Evolutionary conservation across 495 filamentous ascomycete species (phyloP), one percentile per base, ranked within the genome.

Genomic region (Terfezia claveryi): DNA sequence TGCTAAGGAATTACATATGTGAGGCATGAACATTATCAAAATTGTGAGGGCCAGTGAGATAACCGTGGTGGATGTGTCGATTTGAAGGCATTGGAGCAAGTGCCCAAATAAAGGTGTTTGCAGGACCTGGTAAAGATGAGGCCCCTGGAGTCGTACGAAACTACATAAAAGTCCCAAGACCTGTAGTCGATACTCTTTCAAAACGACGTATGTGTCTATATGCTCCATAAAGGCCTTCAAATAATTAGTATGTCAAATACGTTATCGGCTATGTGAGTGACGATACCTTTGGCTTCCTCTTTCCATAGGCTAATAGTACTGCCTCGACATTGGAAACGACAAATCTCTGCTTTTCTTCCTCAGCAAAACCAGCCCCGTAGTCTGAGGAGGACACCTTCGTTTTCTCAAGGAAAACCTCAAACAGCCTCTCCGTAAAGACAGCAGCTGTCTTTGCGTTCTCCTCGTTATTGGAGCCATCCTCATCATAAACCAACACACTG

Each of bases 21-120:
- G 80, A 11, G 82, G 82, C 53, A 87, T 68, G 50, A 86, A 77
- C 82, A 86, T 85, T 58, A 80, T 78, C 56, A 87, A 61, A 6
- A 75, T 70, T 10, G 79, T 77, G 53, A 87, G 65, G 9, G 82
- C 80, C 36, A 82, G 66, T 12, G 78, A 77, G 10, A 86, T 72
- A 9, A 80, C 76, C 10, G 76, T 76, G 0, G 81, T 79, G 1
- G 80, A 83, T 12, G 80, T 82, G 61, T 87, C 82, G 50, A 76
- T 73, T 61, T 82, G 77, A 6, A 87, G 69, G 54, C 80, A 85
- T 62, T 74, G 75, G 37, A 85, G 70, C 7, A 87, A 70, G 62
- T 80, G 76, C 51, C 73, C 71, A 54, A 86, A 76, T 14, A 87
- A 64, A 1, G 76, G 73, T 8, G 81, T 85, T 55, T 82, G 71